Evolutionary conservation across 169 alveolate genomes (phyloP).

Genomic region (Eimeria praecox): DNA sequence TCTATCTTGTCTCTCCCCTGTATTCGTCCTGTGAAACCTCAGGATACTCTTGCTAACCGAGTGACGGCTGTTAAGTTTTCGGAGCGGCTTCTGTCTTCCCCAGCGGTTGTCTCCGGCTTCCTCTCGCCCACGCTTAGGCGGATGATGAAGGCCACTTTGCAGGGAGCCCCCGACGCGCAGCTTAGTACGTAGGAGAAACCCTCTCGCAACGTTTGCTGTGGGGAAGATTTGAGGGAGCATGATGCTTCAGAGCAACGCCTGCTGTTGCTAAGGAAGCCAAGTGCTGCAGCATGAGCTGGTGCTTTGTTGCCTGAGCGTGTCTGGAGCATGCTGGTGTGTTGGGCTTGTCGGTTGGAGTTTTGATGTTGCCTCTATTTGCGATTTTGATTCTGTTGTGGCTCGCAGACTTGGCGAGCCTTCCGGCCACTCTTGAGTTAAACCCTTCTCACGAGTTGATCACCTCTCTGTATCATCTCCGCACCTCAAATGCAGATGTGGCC

Average conservation of each 20-base stretch:
- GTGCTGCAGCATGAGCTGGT: not conserved
- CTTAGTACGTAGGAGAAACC: slow-evolving; percentile 23
- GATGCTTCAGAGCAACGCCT: not conserved
- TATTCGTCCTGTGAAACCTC: not conserved
- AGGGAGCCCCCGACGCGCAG: slow-evolving; percentile 86
- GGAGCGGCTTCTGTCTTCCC: slow-evolving; percentile 92
- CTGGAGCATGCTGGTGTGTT: not conserved
- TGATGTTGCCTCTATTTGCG: not conserved
- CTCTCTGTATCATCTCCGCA: slow-evolving; percentile 87
- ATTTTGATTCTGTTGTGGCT: not conserved
- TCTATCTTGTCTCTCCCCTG: not conserved
- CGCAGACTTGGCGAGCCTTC: slow-evolving; percentile 85
- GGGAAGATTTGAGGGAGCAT: not conserved
- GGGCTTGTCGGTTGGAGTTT: not conserved
- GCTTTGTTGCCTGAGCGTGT: not conserved
- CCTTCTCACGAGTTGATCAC: slow-evolving; percentile 88
- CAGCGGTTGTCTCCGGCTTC: slow-evolving; percentile 94
- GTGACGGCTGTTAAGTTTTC: slow-evolving; percentile 93
- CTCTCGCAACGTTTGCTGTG: not conserved
- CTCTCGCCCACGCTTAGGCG: slow-evolving; percentile 90
- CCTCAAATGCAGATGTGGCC: slow-evolving; percentile 88
- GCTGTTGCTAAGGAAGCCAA: not conserved
- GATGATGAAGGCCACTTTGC: slow-evolving; percentile 82
- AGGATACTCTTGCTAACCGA: slow-evolving; percentile 86
- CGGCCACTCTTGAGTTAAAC: slow-evolving; percentile 92